Evolutionary conservation across 805 yeast species (phyloP), one percentile per base, ranked within the genome.

Genomic region (Ogataea henricii): DNA sequence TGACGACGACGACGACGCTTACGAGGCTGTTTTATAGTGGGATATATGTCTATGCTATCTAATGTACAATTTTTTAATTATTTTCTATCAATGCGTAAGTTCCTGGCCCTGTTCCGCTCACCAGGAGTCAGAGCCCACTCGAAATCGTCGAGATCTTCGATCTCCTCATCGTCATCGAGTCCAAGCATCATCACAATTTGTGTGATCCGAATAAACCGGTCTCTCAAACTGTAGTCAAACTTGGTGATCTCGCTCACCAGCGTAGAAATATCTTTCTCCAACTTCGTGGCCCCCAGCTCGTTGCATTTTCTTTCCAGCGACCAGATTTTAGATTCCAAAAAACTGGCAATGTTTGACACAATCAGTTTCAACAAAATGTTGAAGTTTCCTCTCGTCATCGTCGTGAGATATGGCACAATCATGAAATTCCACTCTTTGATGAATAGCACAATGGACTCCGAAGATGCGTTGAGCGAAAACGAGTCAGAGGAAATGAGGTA

Each of bases 121-220:
- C 76, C 79, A 3, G 89, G 89, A 8, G 89, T 83, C 53, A 91
- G 69, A 1, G 84, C 83, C 96, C 97, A 90, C 32, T 75, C 69
- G 13, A 63, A 47, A 38, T 63, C 67, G 39, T 52, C 54, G 35
- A 68, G 56, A 25, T 60, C 64, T 7, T 65, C 65, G 29, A 66
- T 50, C 26, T 67, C 71, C 35, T 68, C 73, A 44, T 77, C 83
- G 49, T 87, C 91, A 56, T 89, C 97, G 68, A 89, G 76, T 4
- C 96, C 94, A 34, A 90, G 72, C 38, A 89, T 72, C 72, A 89
- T 78, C 17, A 89, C 86, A 36, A 94, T 76, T 64, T 92, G 98
- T 0, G 96, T 89, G 5, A 89, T 82, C 49, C 89, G 74, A 6
- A 86, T 75, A 61, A 92, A 92, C 56, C 80, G 79, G 51, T 89